phyloP scores from a whole-genome alignment of 106 monocot genomes.

The Platanthera guangdongensis region DNA sequence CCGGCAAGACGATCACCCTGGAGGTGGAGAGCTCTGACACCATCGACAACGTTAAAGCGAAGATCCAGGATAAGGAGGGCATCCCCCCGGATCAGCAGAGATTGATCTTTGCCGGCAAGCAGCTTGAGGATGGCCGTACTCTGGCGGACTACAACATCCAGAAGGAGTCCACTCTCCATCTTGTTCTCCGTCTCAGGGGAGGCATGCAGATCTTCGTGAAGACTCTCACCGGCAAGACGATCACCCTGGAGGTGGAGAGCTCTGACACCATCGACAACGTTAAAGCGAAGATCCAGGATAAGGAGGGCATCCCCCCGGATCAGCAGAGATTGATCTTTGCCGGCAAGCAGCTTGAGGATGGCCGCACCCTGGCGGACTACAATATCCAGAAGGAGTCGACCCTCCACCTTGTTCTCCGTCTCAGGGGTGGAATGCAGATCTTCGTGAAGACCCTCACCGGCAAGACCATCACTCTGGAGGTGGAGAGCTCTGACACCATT shows the following conservation, averaged over 20 bases:
- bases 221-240: no score
- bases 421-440: slow-evolving; percentile 21
- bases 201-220: slow-evolving; percentile 14
- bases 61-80: slow-evolving; percentile 90
- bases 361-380: slow-evolving; percentile 2
- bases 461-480: background rate
- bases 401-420: slow-evolving; percentile 19
- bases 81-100: slow-evolving; percentile 90
- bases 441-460: background rate
- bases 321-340: slow-evolving; percentile 8
- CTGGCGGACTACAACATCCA: slow-evolving; percentile 65
- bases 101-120: slow-evolving; percentile 81
- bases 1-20: no score
- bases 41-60: slow-evolving; percentile 78
- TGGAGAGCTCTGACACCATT: no score
- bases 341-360: slow-evolving; percentile 6
- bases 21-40: background rate
- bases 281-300: no score
- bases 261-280: no score
- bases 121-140: slow-evolving; percentile 79
- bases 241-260: no score
- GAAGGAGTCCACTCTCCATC: slow-evolving; percentile 30
- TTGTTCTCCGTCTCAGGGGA: slow-evolving; percentile 21
- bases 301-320: no score
- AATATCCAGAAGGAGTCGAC: slow-evolving; percentile 17